Evolutionary conservation across 2,329 filamentous ascomycete species (phyloP), one percentile per base, ranked within the genome.

Genomic region (Volutella citrinella): DNA sequence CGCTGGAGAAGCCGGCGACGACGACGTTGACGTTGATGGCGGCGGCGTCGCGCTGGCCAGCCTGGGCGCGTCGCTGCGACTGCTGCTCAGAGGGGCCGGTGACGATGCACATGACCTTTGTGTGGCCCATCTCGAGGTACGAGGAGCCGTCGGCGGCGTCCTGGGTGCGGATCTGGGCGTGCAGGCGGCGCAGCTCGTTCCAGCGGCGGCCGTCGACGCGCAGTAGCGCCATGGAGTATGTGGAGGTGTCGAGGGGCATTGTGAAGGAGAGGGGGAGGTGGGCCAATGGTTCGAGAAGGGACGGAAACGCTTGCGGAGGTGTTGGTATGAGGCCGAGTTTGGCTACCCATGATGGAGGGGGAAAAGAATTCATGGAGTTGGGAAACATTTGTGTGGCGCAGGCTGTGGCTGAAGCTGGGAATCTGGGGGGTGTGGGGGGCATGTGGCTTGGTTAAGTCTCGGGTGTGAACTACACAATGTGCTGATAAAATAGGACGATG

Each of bases 51-150:
- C 68, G 53, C 64, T 37, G 74, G 63, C 19, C 64, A 57, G 39
- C 68, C 61, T 48, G 74, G 64, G 30, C 75, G 19, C 49, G 57
- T 2, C 57, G 48, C 32, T 51, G 51, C 19, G 57, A 55, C 41
- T 52, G 49, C 33, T 66, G 65, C 64, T 98, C 93, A 22, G 78
- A 80, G 0, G 93, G 93, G 0, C 93, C 93, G 3, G 82, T 80
- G 29, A 98, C 82, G 16, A 90, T 88, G 65, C 91, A 96, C 65
- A 97, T 87, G 50, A 98, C 84, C 59, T 95, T 93, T 15, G 93
- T 98, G 66, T 97, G 95, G 52, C 93, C 93, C 83, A 95, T 95
- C 60, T 95, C 88, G 39, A 97, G 80, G 64, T 95, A 95, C 42
- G 84, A 87, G 27, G 87, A 95, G 21, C 93, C 93, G 52, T 97